Evolutionary conservation across 495 filamentous ascomycete species (phyloP).

Genomic region (Lophiostoma macrostomum): DNA sequence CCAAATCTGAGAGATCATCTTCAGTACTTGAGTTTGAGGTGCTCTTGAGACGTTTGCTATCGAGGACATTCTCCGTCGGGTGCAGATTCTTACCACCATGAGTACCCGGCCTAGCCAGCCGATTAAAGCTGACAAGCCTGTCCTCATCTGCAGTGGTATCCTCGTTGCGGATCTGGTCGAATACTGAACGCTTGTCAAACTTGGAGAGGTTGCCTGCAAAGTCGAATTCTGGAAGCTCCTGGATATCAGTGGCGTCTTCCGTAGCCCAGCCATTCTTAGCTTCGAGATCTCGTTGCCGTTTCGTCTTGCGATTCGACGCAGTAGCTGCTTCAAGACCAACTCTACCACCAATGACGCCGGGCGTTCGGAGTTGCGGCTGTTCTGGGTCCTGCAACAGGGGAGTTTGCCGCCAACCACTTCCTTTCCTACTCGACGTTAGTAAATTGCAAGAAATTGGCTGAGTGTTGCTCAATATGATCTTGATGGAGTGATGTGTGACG

Average conservation of each 20-base stretch:
- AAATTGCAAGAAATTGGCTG: no score
- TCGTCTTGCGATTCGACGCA: slow-evolving; percentile 32
- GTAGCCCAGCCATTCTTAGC: slow-evolving; percentile 90
- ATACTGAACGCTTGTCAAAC: slow-evolving; percentile 88
- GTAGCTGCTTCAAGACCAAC: slow-evolving; percentile 30
- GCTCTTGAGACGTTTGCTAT: slow-evolving; percentile 45
- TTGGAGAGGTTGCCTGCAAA: slow-evolving; percentile 83
- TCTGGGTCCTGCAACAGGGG: slow-evolving; percentile 62
- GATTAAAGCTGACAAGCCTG: slow-evolving; percentile 85
- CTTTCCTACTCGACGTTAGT: slow-evolving; percentile 28
- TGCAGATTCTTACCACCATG: slow-evolving; percentile 86
- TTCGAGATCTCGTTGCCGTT: slow-evolving; percentile 51
- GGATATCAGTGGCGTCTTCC: slow-evolving; percentile 94
- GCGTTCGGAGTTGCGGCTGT: slow-evolving; percentile 29
- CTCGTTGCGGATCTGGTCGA: slow-evolving; percentile 81
- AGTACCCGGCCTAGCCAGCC: slow-evolving; percentile 70
- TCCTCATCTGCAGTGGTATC: slow-evolving; percentile 85
- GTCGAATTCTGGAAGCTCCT: slow-evolving; percentile 91
- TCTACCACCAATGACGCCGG: slow-evolving; percentile 31
- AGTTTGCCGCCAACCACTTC: slow-evolving; percentile 78
- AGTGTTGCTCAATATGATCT: no score
- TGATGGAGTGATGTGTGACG: no score
- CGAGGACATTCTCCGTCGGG: slow-evolving; percentile 87
- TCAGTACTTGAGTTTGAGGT: slow-evolving; percentile 69
- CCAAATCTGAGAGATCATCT: slow-evolving; percentile 44